Evolutionary conservation across 2,329 filamentous ascomycete species (phyloP).

Genomic region (Colletotrichum limetticola): DNA sequence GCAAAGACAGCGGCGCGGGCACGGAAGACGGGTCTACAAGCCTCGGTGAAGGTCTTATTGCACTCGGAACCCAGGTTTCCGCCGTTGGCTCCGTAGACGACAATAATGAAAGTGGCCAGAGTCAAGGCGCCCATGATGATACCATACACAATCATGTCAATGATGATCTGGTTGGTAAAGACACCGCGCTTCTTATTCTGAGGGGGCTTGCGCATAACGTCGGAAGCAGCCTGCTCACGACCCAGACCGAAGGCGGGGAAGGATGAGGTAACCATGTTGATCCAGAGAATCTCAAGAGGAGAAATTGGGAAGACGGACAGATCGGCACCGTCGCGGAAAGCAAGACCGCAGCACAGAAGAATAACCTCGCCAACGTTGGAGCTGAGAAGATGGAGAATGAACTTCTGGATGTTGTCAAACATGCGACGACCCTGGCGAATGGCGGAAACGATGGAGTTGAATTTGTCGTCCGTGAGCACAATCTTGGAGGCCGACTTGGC

Average conservation of each 20-base stretch:
- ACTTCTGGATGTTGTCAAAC: conserved; percentile 92
- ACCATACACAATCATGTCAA: conserved; percentile 85
- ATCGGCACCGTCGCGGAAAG: conserved; percentile 77
- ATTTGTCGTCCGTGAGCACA: conserved; percentile 88
- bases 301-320: conserved; percentile 80
- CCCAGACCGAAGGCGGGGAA: conserved; percentile 80
- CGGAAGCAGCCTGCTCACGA: conserved; percentile 77
- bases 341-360: conserved; percentile 82
- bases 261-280: conserved; percentile 79
- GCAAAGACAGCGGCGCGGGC: conserved; percentile 80
- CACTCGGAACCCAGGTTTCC: conserved; percentile 69
- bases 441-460: conserved; percentile 85
- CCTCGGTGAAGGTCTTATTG: conserved; percentile 67
- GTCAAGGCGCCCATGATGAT: conserved; percentile 79
- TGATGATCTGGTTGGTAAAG: conserved; percentile 80
- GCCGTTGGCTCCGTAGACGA: conserved; percentile 66
- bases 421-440: conserved; percentile 86
- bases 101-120: conserved; percentile 73
- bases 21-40: conserved; percentile 71
- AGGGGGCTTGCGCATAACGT: conserved; percentile 84
- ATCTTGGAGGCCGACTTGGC: conserved; percentile 86
- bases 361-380: conserved; percentile 89
- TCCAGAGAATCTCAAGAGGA: conserved; percentile 80
- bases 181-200: conserved; percentile 76
- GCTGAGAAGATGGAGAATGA: conserved; percentile 81